Evolutionary conservation across 2,329 filamentous ascomycete species (phyloP).

Genomic region (Plenodomus biglobosus): DNA sequence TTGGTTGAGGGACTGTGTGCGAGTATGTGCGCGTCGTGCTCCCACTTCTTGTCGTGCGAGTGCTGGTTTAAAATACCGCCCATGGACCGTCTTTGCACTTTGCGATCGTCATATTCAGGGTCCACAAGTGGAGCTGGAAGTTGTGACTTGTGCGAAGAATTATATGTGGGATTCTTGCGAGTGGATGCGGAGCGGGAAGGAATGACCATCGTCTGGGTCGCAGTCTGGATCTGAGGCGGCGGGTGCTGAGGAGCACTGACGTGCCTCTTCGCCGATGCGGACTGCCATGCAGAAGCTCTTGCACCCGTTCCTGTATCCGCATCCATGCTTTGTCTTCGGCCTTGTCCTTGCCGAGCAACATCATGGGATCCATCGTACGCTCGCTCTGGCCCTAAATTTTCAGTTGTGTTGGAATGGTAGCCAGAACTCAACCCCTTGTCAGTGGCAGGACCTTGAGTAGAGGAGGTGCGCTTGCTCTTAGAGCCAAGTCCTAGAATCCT

Average conservation of each 20-base stretch:
- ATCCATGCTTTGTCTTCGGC: slow-evolving; percentile 29
- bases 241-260: slow-evolving; percentile 33
- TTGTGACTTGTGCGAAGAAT: slow-evolving; percentile 41
- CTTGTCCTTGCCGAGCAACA: slow-evolving; percentile 11
- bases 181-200: slow-evolving; percentile 27
- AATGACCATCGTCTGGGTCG: slow-evolving; percentile 17
- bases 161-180: slow-evolving; percentile 32
- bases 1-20: slow-evolving; percentile 24
- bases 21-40: slow-evolving; percentile 34
- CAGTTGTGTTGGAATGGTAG: slow-evolving; percentile 29
- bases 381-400: slow-evolving; percentile 9
- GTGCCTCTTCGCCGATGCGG: slow-evolving; percentile 24
- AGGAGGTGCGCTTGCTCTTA: slow-evolving; percentile 25
- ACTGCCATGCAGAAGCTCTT: slow-evolving; percentile 27
- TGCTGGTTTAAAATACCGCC: slow-evolving; percentile 40
- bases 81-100: slow-evolving; percentile 34
- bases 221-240: slow-evolving; percentile 14
- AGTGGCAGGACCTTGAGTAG: slow-evolving; percentile 16
- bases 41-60: slow-evolving; percentile 25
- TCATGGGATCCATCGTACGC: slow-evolving; percentile 11
- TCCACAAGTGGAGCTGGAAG: slow-evolving; percentile 23
- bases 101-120: slow-evolving; percentile 10
- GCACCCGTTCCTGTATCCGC: slow-evolving; percentile 11
- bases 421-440: slow-evolving; percentile 25
- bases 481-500: slow-evolving; percentile 34